Evolutionary conservation across 1,284 basidiomycete species (phyloP).

Genomic region (Cutaneotrichosporon sp.): DNA sequence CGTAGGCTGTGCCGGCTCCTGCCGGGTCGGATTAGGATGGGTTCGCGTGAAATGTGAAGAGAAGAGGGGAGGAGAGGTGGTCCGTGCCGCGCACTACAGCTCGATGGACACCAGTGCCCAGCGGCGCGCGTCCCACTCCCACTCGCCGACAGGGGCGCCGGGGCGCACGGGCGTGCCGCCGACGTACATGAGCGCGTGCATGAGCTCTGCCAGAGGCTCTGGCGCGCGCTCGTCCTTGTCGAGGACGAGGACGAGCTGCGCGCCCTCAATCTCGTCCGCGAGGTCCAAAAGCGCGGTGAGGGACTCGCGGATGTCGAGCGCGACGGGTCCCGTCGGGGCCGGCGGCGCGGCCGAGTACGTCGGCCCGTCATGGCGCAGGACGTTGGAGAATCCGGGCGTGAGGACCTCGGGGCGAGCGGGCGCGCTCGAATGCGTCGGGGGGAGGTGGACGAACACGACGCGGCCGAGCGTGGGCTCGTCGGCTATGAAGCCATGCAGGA

Average conservation of each 20-base stretch:
- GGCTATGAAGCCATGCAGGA: slow-evolving; percentile 45
- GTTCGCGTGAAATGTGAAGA: not conserved
- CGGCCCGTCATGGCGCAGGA: slow-evolving; percentile 48
- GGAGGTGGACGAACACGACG: slow-evolving; percentile 48
- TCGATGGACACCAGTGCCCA: slow-evolving; percentile 55
- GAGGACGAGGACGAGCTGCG: slow-evolving; percentile 45
- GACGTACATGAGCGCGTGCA: slow-evolving; percentile 53
- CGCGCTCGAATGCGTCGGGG: slow-evolving; percentile 26
- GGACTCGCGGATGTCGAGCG: slow-evolving; percentile 49
- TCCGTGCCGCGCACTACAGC: slow-evolving; percentile 30
- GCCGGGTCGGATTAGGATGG: not conserved
- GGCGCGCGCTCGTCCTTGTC: slow-evolving; percentile 45
- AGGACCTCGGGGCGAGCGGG: slow-evolving; percentile 33
- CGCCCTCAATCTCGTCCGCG: slow-evolving; percentile 47
- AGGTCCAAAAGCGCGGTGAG: slow-evolving; percentile 52
- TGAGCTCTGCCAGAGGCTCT: slow-evolving; percentile 43
- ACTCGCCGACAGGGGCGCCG: slow-evolving; percentile 43
- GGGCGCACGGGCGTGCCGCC: slow-evolving; percentile 47
- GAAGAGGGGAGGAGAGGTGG: not conserved
- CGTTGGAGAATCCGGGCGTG: slow-evolving; percentile 47
- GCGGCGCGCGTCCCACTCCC: slow-evolving; percentile 47
- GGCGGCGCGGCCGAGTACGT: slow-evolving; percentile 29
- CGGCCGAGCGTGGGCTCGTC: slow-evolving; percentile 35
- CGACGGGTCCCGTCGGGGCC: slow-evolving; percentile 22
- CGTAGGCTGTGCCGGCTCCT: not conserved